Conservation (phyloP, 257 asterid genomes). For the Fraxinus americana region DNA sequence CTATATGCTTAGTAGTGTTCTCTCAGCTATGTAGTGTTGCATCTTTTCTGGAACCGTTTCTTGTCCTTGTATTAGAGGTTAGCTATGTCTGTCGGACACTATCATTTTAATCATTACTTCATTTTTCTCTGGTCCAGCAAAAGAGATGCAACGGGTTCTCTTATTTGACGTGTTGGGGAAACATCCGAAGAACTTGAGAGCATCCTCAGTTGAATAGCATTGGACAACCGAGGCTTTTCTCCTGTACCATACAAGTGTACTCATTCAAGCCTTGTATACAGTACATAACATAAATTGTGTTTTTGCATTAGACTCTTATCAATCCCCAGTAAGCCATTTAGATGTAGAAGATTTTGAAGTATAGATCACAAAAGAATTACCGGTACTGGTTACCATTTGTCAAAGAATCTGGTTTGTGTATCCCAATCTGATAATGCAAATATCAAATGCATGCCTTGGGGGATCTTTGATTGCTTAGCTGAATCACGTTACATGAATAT, state of each 20-base stretch:
- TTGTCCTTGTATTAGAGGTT: neutral
- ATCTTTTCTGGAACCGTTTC: neutral
- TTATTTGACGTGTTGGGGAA: constrained; percentile 51
- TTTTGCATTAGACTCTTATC: neutral
- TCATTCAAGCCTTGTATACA: neutral
- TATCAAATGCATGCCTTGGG: neutral
- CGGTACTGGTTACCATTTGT: neutral
- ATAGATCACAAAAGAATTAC: neutral
- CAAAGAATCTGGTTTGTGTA: neutral
- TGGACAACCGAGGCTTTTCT: neutral
- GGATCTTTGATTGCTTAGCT: neutral
- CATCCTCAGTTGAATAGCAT: constrained; percentile 11
- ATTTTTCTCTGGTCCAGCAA: constrained; percentile 39
- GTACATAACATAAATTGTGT: neutral
- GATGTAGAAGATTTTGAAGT: neutral
- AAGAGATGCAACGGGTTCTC: constrained; percentile 60
- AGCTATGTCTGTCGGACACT: neutral
- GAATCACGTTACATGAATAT: too few relatives aligned
- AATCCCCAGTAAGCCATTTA: neutral
- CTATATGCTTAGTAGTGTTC: neutral
- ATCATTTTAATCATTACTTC: neutral
- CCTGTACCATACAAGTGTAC: neutral
- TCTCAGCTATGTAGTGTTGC: too few relatives aligned
- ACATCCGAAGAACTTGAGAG: constrained; percentile 39
- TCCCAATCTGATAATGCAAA: neutral